Base-by-base conservation (phyloP, 2,329 filamentous ascomycete genomes). In the Cladophialophora immunda region DNA sequence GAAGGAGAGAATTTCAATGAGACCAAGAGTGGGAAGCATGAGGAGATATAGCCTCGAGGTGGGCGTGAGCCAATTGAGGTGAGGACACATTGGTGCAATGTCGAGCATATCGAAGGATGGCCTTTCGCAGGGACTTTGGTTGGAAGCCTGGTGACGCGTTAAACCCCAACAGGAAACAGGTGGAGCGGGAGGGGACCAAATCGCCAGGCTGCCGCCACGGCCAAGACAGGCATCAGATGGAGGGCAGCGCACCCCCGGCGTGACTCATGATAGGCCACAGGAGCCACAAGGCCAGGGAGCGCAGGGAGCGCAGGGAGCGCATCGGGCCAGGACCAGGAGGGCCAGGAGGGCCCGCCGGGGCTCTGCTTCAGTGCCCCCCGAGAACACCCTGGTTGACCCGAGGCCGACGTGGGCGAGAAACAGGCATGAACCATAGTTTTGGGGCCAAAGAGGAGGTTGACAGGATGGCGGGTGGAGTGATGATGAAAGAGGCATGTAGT, bases 1-100 rank as follows among this genome's bases (percentile, higher is more conserved):
- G 59, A 54, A 29, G 55, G 54, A 41, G 41, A 60, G 38, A 53
- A 64, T 38, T 61, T 53, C 47, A 64, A 67, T 61, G 54, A 54
- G 54, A 54, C 29, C 29, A 55, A 58, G 15, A 29, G 36, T 45
- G 57, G 62, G 66, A 52, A 54, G 53, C 47, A 57, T 57, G 62
- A 61, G 19, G 68, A 67, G 58, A 62, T 70, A 70, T 70, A 70
- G 68, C 62, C 65, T 67, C 36, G 65, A 67, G 63, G 60, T 56
- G 58, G 58, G 52, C 53, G 45, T 41, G 34, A 30, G 65, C 68
- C 68, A 70, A 70, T 68, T 30, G 67, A 56, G 58, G 13, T 52
- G 41, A 62, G 50, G 41, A 61, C 62, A 67, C 64, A 65, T 56
- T 22, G 27, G 62, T 64, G 62, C 59, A 57, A 47, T 68, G 60